These are phyloP conservation scores for Neurospora sp. DNA, from an alignment of 495 filamentous ascomycete species.

Conservation along the genomic window DNA sequence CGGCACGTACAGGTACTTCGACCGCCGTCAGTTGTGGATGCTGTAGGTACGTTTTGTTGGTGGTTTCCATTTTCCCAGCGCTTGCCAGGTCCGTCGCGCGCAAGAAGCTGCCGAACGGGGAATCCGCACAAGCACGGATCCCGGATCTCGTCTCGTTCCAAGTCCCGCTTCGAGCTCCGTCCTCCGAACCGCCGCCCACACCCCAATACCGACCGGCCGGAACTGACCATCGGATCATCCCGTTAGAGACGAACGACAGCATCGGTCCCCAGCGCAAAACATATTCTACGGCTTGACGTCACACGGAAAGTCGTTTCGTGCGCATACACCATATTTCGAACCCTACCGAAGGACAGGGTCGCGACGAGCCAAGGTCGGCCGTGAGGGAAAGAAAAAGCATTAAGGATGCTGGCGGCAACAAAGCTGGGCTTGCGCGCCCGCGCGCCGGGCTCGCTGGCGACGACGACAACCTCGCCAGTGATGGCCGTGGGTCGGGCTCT, in stretches of 20 bases:
- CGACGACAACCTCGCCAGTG: neutral
- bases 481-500: neutral
- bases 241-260: neutral
- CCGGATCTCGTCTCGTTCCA: neutral
- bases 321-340: neutral
- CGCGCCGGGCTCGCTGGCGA: neutral
- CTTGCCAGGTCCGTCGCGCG: neutral
- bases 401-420: neutral
- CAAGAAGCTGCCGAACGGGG: neutral
- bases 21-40: neutral
- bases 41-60: neutral
- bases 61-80: neutral
- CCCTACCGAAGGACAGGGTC: neutral
- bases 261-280: neutral
- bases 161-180: neutral
- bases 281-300: neutral
- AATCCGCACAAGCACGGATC: neutral
- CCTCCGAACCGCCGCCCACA: neutral
- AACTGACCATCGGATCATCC: neutral
- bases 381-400: neutral
- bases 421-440: slow-evolving; percentile 5
- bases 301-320: neutral
- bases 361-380: neutral
- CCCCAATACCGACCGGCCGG: neutral
- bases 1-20: neutral